Evolutionary conservation across 345 rosid species (phyloP), one percentile per base, ranked within the genome.

Genomic region (Lenwebbia sp.): DNA sequence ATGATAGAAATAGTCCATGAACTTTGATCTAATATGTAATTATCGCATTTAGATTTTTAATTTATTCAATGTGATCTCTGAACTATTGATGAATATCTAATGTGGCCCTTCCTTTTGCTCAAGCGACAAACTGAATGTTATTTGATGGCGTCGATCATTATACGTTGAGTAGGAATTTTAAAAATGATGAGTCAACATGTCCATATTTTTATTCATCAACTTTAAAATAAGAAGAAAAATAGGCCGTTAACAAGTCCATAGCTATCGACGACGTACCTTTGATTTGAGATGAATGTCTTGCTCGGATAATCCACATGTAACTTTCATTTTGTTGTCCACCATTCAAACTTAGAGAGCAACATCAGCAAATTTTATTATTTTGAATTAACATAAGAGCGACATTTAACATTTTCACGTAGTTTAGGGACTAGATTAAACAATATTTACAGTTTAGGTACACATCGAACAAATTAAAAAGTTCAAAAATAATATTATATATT

Each of bases 1-100:
- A 13, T 6, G 2, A 13, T 6, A 4, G 0, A 0, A 15, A 2
- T 7, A 0, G 2, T 30, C 2, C 17, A 0, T 30, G 0, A 65
- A 65, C 2, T 62, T 30, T 10, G 1, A 7, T 0, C 0, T 10
- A 30, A 62, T 30, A 30, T 62, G 22, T 15, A 30, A 62, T 30
- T 30, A 4, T 62, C 2, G 8, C 7, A 3, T 6, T 19, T 60
- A 0, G 13, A 28, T 0, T 28, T 60, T 60, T 60, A 28, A 60
- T 60, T 30, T 2, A 14, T 30, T 7, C 1, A 4, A 62, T 30
- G 2, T 7, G 15, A 1, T 62, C 4, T 14, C 2, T 30, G 0
- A 62, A 7, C 7, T 53, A 17, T 17, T 6, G 0, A 5, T 53
- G 21, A 53, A 15, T 53, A 15, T 53, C 2, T 17, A 15, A 53